Evolutionary conservation across 116 monocot species (phyloP), one percentile per base, ranked within the genome.

Genomic region (Zostera marina): DNA sequence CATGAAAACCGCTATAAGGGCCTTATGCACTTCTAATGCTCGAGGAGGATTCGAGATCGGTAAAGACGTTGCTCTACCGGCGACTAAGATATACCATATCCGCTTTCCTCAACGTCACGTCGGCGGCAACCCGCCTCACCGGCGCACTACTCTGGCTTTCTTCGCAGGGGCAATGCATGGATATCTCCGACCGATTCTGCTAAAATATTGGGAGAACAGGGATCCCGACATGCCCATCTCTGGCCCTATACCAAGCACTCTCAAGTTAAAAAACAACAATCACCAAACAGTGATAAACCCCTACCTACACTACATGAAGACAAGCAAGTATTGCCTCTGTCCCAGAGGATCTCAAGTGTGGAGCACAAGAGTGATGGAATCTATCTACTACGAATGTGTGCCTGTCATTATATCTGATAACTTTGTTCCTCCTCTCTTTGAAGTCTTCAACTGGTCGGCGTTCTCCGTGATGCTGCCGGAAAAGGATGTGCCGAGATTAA

Each of bases 261-360:
- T 62, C 76, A 15, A 71, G 47, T 53, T 41, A 52, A n/a, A 71
- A n/a, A n/a, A n/a, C n/a, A n/a, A n/a, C n/a, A n/a, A n/a, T n/a
- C n/a, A n/a, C n/a, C n/a, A n/a, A n/a, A n/a, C n/a, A n/a, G n/a
- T 71, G 71, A 32, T 0, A 32, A 32, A 32, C 5, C 53, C 67
- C 3, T 80, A 80, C 23, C 16, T 62, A 21, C 52, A 70, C 25
- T 73, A 78, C 54, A 78, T 78, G 78, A 73, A 73, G 45, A 56
- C 60, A 7, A 78, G 78, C 63, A 78, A 56, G 63, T 78, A 61
- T 47, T 80, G 79, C 47, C 65, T 80, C 44, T 80, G 79, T 52
- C 79, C 79, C 3, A 80, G 74, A 75, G 79, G 79, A 1, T 75
- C 66, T 38, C 75, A 80, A 53, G 79, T 80, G 4, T 75, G 73